phyloP scores from a whole-genome alignment of 148 eudicot species.

The Arctostaphylos glauca region DNA sequence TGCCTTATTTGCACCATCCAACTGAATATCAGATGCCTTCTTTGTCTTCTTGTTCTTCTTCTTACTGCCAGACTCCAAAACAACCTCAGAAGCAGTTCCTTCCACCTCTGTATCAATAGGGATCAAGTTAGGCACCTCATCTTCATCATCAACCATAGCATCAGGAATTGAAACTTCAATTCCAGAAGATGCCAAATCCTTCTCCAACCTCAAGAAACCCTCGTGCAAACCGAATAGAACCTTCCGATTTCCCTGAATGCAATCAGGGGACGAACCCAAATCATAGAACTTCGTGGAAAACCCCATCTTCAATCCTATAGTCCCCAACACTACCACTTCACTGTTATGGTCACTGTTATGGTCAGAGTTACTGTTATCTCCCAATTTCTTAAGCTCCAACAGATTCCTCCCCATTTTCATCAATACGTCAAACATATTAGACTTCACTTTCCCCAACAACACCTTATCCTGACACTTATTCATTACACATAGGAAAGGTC shows the following conservation, averaged over 20 bases:
- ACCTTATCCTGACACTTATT: conserved; percentile 52
- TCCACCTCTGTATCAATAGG: conserved; percentile 32
- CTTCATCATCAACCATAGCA: conserved; percentile 32
- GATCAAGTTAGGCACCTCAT: conserved; percentile 51
- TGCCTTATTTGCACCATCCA: conserved; percentile 13
- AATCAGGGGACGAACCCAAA: conserved; percentile 55
- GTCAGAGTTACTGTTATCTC: conserved; percentile 27
- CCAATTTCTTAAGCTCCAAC: conserved; percentile 40
- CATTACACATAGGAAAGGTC: conserved; percentile 52
- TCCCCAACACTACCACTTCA: conserved; percentile 49
- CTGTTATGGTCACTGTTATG: conserved; percentile 19
- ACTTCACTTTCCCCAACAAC: conserved; percentile 65
- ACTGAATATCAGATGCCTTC: conserved; percentile 7
- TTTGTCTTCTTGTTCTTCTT: conserved; percentile 24
- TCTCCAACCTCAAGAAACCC: conserved; percentile 82
- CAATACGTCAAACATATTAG: conserved; percentile 58
- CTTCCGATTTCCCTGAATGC: conserved; percentile 89
- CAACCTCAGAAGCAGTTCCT: conserved; percentile 14
- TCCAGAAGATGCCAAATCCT: conserved; percentile 55
- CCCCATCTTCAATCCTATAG: conserved; percentile 51
- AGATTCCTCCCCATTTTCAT: conserved; percentile 52
- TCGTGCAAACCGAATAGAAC: conserved; percentile 59
- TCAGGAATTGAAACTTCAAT: conserved; percentile 48
- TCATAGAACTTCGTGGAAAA: conserved; percentile 54
- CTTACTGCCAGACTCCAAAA: neutral